Evolutionary conservation across 2,329 filamentous ascomycete genomes (phyloP), one percentile per base, ranked within the genome.

Genomic region (Penicillium sp.): DNA sequence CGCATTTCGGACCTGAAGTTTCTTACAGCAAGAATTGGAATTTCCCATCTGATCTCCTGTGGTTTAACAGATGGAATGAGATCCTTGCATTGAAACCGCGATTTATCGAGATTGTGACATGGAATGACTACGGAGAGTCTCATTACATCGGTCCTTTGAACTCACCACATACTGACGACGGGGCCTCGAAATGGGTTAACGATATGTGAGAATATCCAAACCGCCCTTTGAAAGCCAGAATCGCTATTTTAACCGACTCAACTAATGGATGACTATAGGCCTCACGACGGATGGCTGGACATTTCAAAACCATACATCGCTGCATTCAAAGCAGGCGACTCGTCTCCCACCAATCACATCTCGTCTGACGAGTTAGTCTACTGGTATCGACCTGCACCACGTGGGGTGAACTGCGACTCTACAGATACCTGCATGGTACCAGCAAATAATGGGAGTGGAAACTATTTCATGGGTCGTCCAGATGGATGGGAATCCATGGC

Each of bases 81-180:
- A 75, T 82, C 21, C 61, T 82, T 12, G 62, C 67, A 7, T 63
- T 81, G n/a, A 69, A 75, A 17, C 81, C 81, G 17, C 74, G 77
- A 5, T 82, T 82, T 56, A 69, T 85, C 6, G 74, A 80, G 58
- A 78, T 80, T 43, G 67, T 80, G 12, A 77, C 77, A 6, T 80
- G 78, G 78, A 80, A 80, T 50, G 78, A 85, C 65, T 84, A 80
- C 49, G 82, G 82, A 35, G 82, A 84, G 64, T 81, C 78, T 17
- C 82, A 85, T 62, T 84, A 85, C 61, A 74, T 82, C 13, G 80
- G 76, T 0, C 80, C 78, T 4, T 66, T 81, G 42, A 73, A 71
- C 12, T 79, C 75, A 1, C 70, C 71, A 5, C 70, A 71, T 57
- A 75, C 67, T 12, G 71, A 74, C 25, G 72, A 74, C 27, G 74